A percentile compares a stretch with the other conserved stretches of the same genome.
phyloP scores from a whole-genome alignment of 2,329 filamentous ascomycete genomes.

The Aspergillus aculeatinus region DNA sequence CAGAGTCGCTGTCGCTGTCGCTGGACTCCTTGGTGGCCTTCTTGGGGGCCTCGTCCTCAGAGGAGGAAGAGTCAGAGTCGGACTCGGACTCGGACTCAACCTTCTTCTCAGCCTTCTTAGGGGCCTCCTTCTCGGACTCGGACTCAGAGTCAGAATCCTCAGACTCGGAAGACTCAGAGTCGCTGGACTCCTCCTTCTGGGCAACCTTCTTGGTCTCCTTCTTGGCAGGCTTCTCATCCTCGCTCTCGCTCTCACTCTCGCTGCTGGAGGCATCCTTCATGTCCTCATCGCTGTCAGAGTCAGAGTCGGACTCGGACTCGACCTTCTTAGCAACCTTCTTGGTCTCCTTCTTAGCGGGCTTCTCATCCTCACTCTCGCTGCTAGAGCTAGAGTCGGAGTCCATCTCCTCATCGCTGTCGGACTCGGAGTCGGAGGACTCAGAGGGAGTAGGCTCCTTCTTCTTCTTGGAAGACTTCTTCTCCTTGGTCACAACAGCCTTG shows the following conservation, averaged over 20 bases:
- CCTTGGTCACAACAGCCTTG: slow-evolving; percentile 41
- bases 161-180: slow-evolving; percentile 29
- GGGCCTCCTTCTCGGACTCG: slow-evolving; percentile 22
- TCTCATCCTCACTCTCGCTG: slow-evolving; percentile 41
- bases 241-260: slow-evolving; percentile 29
- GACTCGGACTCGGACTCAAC: slow-evolving; percentile 38
- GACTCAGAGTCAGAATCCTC: slow-evolving; percentile 22
- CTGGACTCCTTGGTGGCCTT: slow-evolving; percentile 20
- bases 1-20: slow-evolving; percentile 27
- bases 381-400: slow-evolving; percentile 29
- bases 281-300: slow-evolving; percentile 36
- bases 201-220: slow-evolving; percentile 31
- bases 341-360: slow-evolving; percentile 31
- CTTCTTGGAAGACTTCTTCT: slow-evolving; percentile 44
- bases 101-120: slow-evolving; percentile 29
- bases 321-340: slow-evolving; percentile 28
- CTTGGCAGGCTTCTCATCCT: slow-evolving; percentile 37
- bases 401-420: slow-evolving; percentile 35
- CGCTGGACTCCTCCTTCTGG: slow-evolving; percentile 30
- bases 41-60: slow-evolving; percentile 22
- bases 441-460: slow-evolving; percentile 44
- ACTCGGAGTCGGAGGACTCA: slow-evolving; percentile 34
- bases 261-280: slow-evolving; percentile 31
- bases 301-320: slow-evolving; percentile 29
- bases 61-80: slow-evolving; percentile 17